Conservation (phyloP, 495 filamentous ascomycete species). For the Penicillium cinerascens region DNA sequence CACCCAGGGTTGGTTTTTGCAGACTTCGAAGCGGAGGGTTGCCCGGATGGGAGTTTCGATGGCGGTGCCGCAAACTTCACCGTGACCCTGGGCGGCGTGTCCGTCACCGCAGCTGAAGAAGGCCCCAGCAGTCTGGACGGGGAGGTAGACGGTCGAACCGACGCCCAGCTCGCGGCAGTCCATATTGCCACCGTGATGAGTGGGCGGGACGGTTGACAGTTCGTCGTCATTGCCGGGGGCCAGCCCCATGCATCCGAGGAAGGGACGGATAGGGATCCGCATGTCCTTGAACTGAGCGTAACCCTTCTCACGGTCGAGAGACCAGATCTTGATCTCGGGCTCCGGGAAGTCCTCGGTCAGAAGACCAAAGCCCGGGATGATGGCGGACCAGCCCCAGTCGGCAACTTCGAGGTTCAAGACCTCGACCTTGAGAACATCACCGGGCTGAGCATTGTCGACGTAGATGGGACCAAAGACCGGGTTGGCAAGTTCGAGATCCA, state of each 20-base stretch:
- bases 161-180: conserved; percentile 47
- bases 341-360: conserved; percentile 45
- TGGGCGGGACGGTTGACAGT: conserved; percentile 49
- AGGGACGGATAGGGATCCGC: conserved; percentile 45
- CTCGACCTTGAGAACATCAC: conserved; percentile 49
- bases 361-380: conserved; percentile 49
- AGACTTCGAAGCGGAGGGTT: conserved; percentile 41
- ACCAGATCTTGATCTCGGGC: conserved; percentile 46
- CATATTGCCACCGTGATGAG: conserved; percentile 49
- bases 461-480: conserved; percentile 49
- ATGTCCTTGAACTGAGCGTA: conserved; percentile 43
- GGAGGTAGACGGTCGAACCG: conserved; percentile 44
- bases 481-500: conserved; percentile 43
- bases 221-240: conserved; percentile 41
- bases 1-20: conserved; percentile 43
- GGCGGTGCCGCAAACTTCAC: conserved; percentile 52
- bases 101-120: conserved; percentile 53
- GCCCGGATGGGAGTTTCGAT: conserved; percentile 52
- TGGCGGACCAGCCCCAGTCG: conserved; percentile 49
- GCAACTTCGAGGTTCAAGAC: conserved; percentile 41
- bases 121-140: conserved; percentile 46
- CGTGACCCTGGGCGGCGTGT: conserved; percentile 53
- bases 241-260: conserved; percentile 51
- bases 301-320: conserved; percentile 35
- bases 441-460: conserved; percentile 43